Evolutionary conservation across 2,329 filamentous ascomycete species (phyloP).

Genomic region (Paecilomyces formosus): DNA sequence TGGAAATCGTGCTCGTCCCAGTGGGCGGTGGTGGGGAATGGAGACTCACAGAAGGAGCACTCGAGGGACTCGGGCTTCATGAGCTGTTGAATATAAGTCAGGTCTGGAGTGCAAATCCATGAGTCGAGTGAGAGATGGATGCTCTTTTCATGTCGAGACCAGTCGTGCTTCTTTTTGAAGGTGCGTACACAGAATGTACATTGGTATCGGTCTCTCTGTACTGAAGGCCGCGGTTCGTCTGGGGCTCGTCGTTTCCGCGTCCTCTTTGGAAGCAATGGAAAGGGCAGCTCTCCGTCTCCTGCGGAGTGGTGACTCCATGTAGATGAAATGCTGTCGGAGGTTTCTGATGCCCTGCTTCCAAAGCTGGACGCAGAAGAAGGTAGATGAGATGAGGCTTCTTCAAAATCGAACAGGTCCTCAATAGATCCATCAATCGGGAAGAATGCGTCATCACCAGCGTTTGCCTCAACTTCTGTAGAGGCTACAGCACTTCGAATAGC

Average conservation of each 20-base stretch:
- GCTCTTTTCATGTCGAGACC: constrained; percentile 45
- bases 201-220: constrained; percentile 22
- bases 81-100: constrained; percentile 10
- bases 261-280: constrained; percentile 12
- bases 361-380: constrained; percentile 24
- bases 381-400: constrained; percentile 18
- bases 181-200: constrained; percentile 45
- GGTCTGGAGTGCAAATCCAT: constrained; percentile 23
- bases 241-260: constrained; percentile 4
- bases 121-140: constrained; percentile 43
- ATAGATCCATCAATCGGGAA: background rate
- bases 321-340: constrained; percentile 22
- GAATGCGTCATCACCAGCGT: background rate
- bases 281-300: constrained; percentile 12
- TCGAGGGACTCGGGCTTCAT: constrained; percentile 1
- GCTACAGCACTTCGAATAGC: constrained; percentile 32
- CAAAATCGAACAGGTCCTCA: constrained; percentile 18
- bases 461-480: background rate
- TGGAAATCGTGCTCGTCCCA: constrained; percentile 46
- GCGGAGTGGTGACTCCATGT: constrained; percentile 26
- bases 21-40: constrained; percentile 39
- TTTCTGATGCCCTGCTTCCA: constrained; percentile 19
- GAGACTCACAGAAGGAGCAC: constrained; percentile 45
- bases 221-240: background rate
- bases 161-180: constrained; percentile 45